Base-by-base conservation (phyloP, 2,329 filamentous ascomycete species). In the Exophiala phaeomuriformis region DNA sequence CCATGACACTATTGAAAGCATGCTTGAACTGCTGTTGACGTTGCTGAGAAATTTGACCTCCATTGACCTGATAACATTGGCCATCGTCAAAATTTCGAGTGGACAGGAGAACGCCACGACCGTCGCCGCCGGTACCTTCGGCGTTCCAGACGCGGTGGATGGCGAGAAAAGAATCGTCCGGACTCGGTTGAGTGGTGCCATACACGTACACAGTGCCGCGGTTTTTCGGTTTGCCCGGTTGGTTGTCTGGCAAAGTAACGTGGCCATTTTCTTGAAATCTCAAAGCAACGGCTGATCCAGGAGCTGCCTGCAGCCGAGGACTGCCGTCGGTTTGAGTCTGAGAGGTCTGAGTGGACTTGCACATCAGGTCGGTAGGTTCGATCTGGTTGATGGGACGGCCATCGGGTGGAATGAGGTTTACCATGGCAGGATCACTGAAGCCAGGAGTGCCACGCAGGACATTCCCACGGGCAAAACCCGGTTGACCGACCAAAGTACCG, bases 61-160 rank as follows among this genome's bases (percentile, higher is more conserved):
- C 62, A 67, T 89, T 90, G 64, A 81, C 70, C 72, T 97, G 86
- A 68, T 90, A 90, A 75, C 93, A 98, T 64, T 88, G 85, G 29
- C 86, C 86, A 64, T 98, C 93, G 64, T 97, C 93, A 68, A 83
- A 98, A 73, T 86, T 83, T 62, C 88, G 83, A 1, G 81, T 85
- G 0, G 85, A 82, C 36, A 97, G 74, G 8, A 97, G 82, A 40
- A 76, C 75, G 32, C 93, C 93, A 39, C 85, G 82, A 46, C 80
- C 77, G 67, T 96, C 84, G 27, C 90, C 91, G 19, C 90, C 90
- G 4, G 79, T 85, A 56, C 90, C 90, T 52, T 88, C 83, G 12
- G 76, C 68, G 44, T 82, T 95, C 93, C 93, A 97, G 33, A 75
- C 68, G 48, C 84, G 75, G 60, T 95, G 82, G 33, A 96, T 84